phyloP scores from a whole-genome alignment of 2,329 filamentous ascomycete genomes.

The Sporothrix luriei region DNA sequence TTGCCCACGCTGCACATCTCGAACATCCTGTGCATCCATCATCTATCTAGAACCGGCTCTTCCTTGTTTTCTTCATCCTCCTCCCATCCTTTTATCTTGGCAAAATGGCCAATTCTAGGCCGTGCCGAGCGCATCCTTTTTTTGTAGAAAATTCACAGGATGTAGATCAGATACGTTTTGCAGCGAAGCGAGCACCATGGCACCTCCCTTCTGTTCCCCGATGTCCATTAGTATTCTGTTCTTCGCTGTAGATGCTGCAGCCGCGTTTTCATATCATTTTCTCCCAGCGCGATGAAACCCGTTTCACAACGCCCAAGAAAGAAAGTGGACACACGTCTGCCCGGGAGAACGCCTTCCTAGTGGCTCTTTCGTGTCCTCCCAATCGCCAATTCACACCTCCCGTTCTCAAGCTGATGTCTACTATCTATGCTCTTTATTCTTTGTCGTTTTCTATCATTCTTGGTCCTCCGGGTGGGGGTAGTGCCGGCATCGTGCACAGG shows the following conservation, averaged over 20 bases:
- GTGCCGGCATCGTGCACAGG: constrained; percentile 26
- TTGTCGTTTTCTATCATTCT: background rate
- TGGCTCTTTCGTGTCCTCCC: background rate
- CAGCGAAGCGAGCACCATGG: background rate
- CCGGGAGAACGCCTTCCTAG: background rate
- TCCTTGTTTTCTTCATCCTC: background rate
- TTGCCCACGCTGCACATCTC: background rate
- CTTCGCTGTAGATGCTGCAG: background rate
- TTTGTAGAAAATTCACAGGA: too few species aligned
- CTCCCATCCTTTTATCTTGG: background rate
- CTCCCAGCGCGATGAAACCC: constrained; percentile 25
- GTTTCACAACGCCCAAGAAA: constrained; percentile 29
- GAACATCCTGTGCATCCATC: background rate
- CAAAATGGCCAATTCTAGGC: constrained; percentile 3
- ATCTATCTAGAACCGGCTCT: constrained; percentile 10
- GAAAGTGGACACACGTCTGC: background rate
- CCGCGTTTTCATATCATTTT: background rate
- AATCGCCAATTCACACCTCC: background rate
- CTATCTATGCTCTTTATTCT: background rate
- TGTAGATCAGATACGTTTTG: background rate
- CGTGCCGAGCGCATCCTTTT: background rate
- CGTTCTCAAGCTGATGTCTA: constrained; percentile 12
- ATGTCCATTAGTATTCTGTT: background rate
- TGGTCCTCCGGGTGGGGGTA: constrained; percentile 21
- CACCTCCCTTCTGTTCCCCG: background rate